Percentiles rank a stretch among this genome's conserved stretches.
phyloP scores from a whole-genome alignment of 2,329 filamentous ascomycete species.

The Pseudomassariella vexata region DNA sequence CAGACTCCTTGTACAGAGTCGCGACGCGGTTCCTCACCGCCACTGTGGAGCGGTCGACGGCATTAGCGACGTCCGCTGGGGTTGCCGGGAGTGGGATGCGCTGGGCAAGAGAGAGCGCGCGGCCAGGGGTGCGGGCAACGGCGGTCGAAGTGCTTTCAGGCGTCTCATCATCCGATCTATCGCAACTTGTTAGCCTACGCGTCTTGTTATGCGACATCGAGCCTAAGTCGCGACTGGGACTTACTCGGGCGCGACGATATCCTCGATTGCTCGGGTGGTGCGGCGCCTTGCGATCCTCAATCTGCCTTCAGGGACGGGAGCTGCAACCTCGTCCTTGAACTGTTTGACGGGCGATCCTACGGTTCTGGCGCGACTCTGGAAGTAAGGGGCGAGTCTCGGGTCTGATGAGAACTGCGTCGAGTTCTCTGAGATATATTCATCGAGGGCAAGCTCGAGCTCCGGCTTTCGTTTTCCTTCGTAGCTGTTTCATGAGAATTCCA shows the following conservation, averaged over 20 bases:
- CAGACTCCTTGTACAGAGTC: conserved; percentile 58
- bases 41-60: conserved; percentile 66
- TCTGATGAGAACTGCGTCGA: conserved; percentile 58
- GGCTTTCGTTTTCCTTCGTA: conserved; percentile 68
- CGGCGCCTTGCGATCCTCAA: conserved; percentile 21
- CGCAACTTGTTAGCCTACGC: conserved; percentile 49
- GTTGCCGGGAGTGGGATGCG: conserved; percentile 74
- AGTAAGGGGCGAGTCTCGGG: conserved; percentile 67
- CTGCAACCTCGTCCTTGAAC: conserved; percentile 29
- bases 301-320: conserved; percentile 16
- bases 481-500: conserved; percentile 36
- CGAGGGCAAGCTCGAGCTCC: conserved; percentile 71
- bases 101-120: conserved; percentile 46
- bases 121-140: conserved; percentile 42
- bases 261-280: conserved; percentile 41
- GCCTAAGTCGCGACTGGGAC: conserved; percentile 60
- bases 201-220: conserved; percentile 55
- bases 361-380: conserved; percentile 57
- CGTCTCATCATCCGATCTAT: conserved; percentile 28
- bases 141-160: conserved; percentile 34
- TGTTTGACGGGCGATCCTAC: conserved; percentile 57
- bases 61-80: conserved; percentile 69
- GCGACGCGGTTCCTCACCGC: conserved; percentile 61
- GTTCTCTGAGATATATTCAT: conserved; percentile 68
- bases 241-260: conserved; percentile 66